A percentile compares a stretch with the other conserved stretches of the same genome.
phyloP scores from a whole-genome alignment of 148 eudicot genomes.

The Euryodendron excelsum region DNA sequence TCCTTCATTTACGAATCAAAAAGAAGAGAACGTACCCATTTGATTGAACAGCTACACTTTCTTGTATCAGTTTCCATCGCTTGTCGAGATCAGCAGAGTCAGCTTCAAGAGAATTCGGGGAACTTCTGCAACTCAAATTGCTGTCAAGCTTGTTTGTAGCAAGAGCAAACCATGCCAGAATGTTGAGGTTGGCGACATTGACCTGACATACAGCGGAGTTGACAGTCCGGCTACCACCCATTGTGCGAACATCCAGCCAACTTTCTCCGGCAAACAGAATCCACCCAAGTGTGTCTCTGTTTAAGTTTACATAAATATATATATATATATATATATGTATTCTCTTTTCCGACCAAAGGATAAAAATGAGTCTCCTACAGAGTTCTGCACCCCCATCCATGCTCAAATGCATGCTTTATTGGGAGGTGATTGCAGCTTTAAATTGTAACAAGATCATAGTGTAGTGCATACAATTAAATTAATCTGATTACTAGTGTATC shows the following conservation, averaged over 20 bases:
- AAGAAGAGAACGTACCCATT: too few relatives aligned
- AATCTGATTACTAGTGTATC: too few relatives aligned
- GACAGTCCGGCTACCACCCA: slow-evolving; percentile 16
- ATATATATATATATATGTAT: too few relatives aligned
- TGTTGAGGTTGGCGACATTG: slow-evolving; percentile 42
- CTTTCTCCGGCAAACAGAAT: slow-evolving; percentile 19
- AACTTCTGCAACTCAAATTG: slow-evolving; percentile 29
- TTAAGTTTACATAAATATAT: too few relatives aligned
- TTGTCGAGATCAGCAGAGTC: slow-evolving; percentile 45
- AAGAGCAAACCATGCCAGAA: slow-evolving; percentile 33
- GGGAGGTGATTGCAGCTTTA: too few relatives aligned
- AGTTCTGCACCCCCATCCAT: too few relatives aligned
- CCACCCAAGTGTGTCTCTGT: slow-evolving; percentile 15
- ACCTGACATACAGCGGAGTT: slow-evolving; percentile 36
- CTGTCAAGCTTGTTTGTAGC: slow-evolving; percentile 45
- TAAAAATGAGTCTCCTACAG: too few relatives aligned
- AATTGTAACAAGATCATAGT: too few relatives aligned
- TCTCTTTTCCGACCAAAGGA: too few relatives aligned
- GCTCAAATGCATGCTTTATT: too few relatives aligned
- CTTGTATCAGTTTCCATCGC: slow-evolving; percentile 34
- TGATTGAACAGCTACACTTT: neutral
- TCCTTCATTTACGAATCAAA: too few relatives aligned
- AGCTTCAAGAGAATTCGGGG: slow-evolving; percentile 46
- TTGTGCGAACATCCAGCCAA: slow-evolving; percentile 44
- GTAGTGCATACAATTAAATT: too few relatives aligned